phyloP scores from a whole-genome alignment of 208 protist genomes.

The Porcisia deanei region DNA sequence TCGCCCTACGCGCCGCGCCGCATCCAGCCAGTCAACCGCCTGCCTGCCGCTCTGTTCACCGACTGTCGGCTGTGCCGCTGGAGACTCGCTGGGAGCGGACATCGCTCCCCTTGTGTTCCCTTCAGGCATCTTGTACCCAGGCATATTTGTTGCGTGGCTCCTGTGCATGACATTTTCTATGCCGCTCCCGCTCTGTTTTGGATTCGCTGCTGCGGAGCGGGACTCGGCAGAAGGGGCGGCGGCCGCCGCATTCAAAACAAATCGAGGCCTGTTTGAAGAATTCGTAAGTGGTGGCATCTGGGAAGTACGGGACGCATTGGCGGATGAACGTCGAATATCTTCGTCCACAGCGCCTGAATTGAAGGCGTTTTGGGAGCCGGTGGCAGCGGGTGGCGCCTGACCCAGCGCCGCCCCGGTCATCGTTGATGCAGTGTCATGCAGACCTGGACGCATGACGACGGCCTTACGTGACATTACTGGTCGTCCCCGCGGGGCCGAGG shows the following conservation, averaged over 20 bases:
- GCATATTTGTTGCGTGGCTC: slow-evolving; percentile 43
- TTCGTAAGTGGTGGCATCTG: not conserved
- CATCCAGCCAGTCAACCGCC: slow-evolving; percentile 60
- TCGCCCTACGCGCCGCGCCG: slow-evolving; percentile 51
- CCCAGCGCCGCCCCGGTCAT: slow-evolving; percentile 1
- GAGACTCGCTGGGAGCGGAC: not conserved
- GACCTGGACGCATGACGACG: slow-evolving; percentile 25
- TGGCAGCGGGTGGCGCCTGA: not conserved
- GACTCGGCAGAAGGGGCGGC: not conserved
- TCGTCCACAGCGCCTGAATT: slow-evolving; percentile 20
- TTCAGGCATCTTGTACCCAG: slow-evolving; percentile 46
- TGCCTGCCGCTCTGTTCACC: not conserved
- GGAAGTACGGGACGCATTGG: slow-evolving; percentile 10
- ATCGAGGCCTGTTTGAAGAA: slow-evolving; percentile 8
- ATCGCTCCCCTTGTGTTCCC: not conserved
- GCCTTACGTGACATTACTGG: slow-evolving; percentile 39
- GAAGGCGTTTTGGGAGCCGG: not conserved
- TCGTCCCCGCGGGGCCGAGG: slow-evolving; percentile 13
- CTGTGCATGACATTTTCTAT: slow-evolving; percentile 51
- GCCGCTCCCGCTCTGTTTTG: slow-evolving; percentile 5
- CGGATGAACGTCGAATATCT: slow-evolving; percentile 9
- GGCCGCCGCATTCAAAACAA: slow-evolving; percentile 17
- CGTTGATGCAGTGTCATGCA: not conserved
- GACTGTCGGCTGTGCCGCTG: not conserved
- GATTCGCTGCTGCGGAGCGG: not conserved